Conservation (phyloP, 2,329 filamentous ascomycete genomes). For the Tympanopsis confertula region DNA sequence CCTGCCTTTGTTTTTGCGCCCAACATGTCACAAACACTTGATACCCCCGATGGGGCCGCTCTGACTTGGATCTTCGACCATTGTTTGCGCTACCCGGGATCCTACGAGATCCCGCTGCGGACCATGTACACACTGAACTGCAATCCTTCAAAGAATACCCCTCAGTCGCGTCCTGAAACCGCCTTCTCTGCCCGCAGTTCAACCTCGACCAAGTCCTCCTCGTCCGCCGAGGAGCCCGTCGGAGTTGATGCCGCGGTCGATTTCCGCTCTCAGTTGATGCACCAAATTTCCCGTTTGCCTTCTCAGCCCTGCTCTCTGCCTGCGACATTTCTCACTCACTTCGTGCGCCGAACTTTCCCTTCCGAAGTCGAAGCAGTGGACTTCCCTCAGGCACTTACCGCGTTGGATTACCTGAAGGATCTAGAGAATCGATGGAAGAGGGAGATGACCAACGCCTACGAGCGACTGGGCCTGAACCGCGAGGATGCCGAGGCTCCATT, state of each 20-base stretch:
- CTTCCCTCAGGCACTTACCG: conserved; percentile 53
- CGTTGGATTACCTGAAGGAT: conserved; percentile 54
- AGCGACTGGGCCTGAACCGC: conserved; percentile 27
- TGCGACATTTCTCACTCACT: conserved; percentile 48
- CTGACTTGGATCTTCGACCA: conserved; percentile 45
- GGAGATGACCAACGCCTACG: conserved; percentile 41
- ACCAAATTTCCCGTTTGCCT: conserved; percentile 43
- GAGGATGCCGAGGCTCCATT: not conserved
- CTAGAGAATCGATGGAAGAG: conserved; percentile 46
- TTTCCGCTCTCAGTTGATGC: conserved; percentile 36
- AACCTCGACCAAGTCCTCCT: conserved; percentile 18
- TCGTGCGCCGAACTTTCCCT: conserved; percentile 47
- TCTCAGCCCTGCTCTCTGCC: conserved; percentile 50
- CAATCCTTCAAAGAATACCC: conserved; percentile 29
- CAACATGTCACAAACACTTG: no score
- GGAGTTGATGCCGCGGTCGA: conserved; percentile 22
- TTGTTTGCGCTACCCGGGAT: conserved; percentile 46
- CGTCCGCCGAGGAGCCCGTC: conserved; percentile 11
- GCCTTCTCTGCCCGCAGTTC: conserved; percentile 17
- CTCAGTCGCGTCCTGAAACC: conserved; percentile 15
- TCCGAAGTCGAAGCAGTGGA: conserved; percentile 43
- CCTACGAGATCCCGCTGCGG: conserved; percentile 54
- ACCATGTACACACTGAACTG: conserved; percentile 60
- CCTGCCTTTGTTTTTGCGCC: no score
- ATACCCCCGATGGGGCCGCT: conserved; percentile 20